These are phyloP conservation scores for Amaranthus tricolor DNA, from an alignment of 179 eudicot species.

Conservation along the genomic window DNA sequence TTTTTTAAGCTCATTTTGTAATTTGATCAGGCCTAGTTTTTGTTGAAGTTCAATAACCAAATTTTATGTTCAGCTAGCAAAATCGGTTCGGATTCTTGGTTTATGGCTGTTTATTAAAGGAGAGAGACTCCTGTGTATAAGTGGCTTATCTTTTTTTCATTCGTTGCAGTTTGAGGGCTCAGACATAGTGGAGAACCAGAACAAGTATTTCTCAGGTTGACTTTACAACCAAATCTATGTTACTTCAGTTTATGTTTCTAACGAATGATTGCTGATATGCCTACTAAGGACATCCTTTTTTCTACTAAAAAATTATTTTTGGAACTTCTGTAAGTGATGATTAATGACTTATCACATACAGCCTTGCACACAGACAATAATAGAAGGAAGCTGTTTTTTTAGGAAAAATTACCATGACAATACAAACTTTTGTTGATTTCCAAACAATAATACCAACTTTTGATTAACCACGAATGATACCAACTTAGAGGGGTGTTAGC, in stretches of 20 bases:
- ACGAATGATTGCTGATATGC: neutral
- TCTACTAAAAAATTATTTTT: neutral
- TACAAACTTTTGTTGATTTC: no score
- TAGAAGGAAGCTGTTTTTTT: neutral
- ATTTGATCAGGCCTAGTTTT: neutral
- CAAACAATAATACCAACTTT: no score
- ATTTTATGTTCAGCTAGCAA: neutral
- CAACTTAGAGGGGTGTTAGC: no score
- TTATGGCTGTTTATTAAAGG: neutral
- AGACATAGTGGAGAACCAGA: slow-evolving; percentile 62
- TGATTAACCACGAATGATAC: no score
- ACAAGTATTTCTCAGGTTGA: slow-evolving; percentile 68
- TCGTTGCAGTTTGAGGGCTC: slow-evolving; percentile 90
- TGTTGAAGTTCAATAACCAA: slow-evolving; percentile 7
- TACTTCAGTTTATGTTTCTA: slow-evolving; percentile 4
- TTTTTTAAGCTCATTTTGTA: neutral
- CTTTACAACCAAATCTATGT: slow-evolving; percentile 17
- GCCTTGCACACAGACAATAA: neutral
- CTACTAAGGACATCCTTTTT: neutral
- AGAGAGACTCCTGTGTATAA: neutral
- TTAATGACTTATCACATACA: neutral
- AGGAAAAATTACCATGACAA: neutral
- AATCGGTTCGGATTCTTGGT: neutral
- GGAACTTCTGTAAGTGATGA: neutral
- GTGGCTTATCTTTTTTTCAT: slow-evolving; percentile 21